A percentile compares a stretch with the other conserved stretches of the same genome.
Conservation (phyloP, 2,329 filamentous ascomycete genomes). For the Onygenales sp. region DNA sequence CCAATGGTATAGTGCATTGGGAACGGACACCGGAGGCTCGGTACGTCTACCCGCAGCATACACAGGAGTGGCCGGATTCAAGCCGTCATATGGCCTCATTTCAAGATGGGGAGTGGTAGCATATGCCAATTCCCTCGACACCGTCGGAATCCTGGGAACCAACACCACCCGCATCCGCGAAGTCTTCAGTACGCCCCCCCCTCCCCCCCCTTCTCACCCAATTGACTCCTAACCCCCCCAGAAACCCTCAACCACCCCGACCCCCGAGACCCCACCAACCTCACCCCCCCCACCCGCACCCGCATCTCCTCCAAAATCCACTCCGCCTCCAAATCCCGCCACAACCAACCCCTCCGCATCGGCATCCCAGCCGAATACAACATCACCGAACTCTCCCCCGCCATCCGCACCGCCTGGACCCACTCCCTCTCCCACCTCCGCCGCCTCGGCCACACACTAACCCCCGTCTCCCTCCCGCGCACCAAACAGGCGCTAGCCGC, state of each 20-base stretch:
- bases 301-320: conserved; percentile 26
- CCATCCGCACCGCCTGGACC: conserved; percentile 62
- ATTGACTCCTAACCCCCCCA: conserved; percentile 15
- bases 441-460: conserved; percentile 57
- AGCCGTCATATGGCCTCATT: conserved; percentile 82
- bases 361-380: conserved; percentile 72
- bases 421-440: conserved; percentile 51
- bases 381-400: conserved; percentile 63
- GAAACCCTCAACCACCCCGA: conserved; percentile 53
- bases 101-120: conserved; percentile 80
- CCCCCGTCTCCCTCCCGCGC: conserved; percentile 69
- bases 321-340: conserved; percentile 7
- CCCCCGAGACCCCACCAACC: conserved; percentile 62
- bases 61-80: conserved; percentile 73
- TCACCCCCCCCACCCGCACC: conserved; percentile 48
- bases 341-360: conserved; percentile 34
- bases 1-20: conserved; percentile 51
- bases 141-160: conserved; percentile 65
- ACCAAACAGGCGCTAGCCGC: conserved; percentile 80
- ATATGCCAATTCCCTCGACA: conserved; percentile 89
- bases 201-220: background rate
- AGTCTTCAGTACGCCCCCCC: conserved; percentile 37
- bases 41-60: conserved; percentile 83
- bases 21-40: conserved; percentile 89
- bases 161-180: conserved; percentile 43